Base-by-base conservation (phyloP, 768 basidiomycete species). In the Pleurotus pulmonarius region DNA sequence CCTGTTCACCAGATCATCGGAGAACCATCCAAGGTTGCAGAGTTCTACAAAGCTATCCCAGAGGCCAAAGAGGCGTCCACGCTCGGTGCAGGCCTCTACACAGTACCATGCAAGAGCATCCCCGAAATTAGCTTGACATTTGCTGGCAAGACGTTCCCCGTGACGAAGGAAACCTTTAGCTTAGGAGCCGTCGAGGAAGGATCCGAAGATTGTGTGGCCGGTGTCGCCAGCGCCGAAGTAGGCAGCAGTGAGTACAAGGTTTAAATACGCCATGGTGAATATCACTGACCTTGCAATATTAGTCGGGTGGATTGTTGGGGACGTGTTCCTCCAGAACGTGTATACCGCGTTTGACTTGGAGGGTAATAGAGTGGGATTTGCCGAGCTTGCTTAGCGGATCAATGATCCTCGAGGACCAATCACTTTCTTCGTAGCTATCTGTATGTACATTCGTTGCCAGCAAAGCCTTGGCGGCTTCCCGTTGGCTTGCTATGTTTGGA, bases 121-220 rank as follows among this genome's bases (percentile, higher is more conserved):
- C 66, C 65, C 22, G 54, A 64, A 11, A 57, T 79, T 40, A 64
- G 64, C 22, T 60, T 82, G 59, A 67, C 69, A 1, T 77, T 80
- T 60, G 73, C 70, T 46, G 70, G 70, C 16, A 68, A 68, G 53
- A 49, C 61, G 0, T 78, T 74, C 61, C 38, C 75, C 29, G 82
- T 86, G 57, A 73, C 79, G 2, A 70, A 80, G 41, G 59, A 74
- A 9, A 61, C 52, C 0, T 71, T 71, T 57, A 82, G 83, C 25
- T 58, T 82, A 6, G 67, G 83, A 58, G 59, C 55, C 40, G 77
- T 73, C 47, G 61, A 83, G 52, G 77, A 76, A 16, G 69, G 71
- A 46, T 89, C 86, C 58, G 59, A 71, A 1, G 80, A 83, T 46
- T 83, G 85, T 25, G 80, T 89, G 61, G 76, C 77, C 11, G 68